Evolutionary conservation across 768 basidiomycete genomes (phyloP).

Genomic region (Termitomyces sp.): DNA sequence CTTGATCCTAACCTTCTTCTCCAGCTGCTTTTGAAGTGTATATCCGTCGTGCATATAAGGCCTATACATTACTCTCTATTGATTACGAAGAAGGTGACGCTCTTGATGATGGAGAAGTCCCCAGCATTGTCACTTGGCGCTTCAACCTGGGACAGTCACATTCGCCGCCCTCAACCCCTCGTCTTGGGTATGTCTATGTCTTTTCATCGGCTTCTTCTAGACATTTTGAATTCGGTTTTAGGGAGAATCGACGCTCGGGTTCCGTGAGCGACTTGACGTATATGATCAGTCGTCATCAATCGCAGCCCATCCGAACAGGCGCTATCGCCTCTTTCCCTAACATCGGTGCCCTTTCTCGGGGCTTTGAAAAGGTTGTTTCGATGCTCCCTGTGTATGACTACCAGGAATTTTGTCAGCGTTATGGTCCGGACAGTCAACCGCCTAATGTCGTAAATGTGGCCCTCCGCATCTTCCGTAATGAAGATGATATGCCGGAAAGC

Average conservation of each 20-base stretch:
- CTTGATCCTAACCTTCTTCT: neutral
- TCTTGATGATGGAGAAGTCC: slow-evolving; percentile 77
- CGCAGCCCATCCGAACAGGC: slow-evolving; percentile 88
- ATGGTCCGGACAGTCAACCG: slow-evolving; percentile 68
- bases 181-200: slow-evolving; percentile 50
- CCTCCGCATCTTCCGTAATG: slow-evolving; percentile 80
- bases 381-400: slow-evolving; percentile 74
- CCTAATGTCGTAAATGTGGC: slow-evolving; percentile 96
- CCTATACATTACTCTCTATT: slow-evolving; percentile 85
- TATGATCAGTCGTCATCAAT: slow-evolving; percentile 81
- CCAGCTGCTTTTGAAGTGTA: slow-evolving; percentile 95
- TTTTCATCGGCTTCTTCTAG: neutral
- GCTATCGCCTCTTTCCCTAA: slow-evolving; percentile 90
- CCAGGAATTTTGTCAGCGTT: slow-evolving; percentile 69
- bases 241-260: slow-evolving; percentile 73
- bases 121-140: slow-evolving; percentile 84
- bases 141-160: slow-evolving; percentile 92
- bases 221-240: slow-evolving; percentile 22
- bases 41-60: slow-evolving; percentile 91
- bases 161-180: slow-evolving; percentile 83
- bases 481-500: slow-evolving; percentile 73
- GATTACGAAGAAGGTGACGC: slow-evolving; percentile 95
- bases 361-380: slow-evolving; percentile 71
- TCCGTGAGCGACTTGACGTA: slow-evolving; percentile 97
- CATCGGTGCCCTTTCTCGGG: slow-evolving; percentile 59